phyloP scores from a whole-genome alignment of 164 flowering plant species.

The Litsea cubeba region DNA sequence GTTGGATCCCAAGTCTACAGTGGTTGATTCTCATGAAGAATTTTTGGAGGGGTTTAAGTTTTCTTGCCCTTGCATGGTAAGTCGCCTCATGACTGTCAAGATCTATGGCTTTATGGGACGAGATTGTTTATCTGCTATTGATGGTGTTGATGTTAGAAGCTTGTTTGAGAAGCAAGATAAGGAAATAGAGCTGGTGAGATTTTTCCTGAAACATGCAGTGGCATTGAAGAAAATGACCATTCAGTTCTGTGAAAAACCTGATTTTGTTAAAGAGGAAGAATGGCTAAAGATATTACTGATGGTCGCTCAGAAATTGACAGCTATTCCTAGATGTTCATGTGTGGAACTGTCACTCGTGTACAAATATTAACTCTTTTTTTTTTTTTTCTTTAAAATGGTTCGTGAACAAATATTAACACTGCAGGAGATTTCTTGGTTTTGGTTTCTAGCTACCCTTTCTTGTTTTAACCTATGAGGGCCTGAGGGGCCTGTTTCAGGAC shows the following conservation, averaged over 20 bases:
- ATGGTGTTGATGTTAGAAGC: background rate
- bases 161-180: background rate
- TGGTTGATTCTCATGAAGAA: background rate
- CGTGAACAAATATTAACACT: too few relatives aligned
- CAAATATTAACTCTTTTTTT: too few relatives aligned
- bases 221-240: background rate
- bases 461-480: too few relatives aligned
- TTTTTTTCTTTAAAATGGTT: too few relatives aligned
- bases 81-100: background rate
- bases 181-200: background rate
- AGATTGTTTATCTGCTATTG: too few relatives aligned
- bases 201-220: background rate
- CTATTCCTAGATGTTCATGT: too few relatives aligned
- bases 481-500: slow-evolving; percentile 37
- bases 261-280: background rate
- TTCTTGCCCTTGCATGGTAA: background rate
- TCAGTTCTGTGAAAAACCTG: background rate
- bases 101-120: background rate
- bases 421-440: background rate
- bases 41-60: background rate
- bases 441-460: too few relatives aligned
- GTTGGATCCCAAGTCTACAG: background rate
- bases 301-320: background rate
- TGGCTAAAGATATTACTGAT: background rate
- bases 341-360: background rate